phyloP scores from a whole-genome alignment of 805 yeast genomes.

The Ogataea thermomethanolica region DNA sequence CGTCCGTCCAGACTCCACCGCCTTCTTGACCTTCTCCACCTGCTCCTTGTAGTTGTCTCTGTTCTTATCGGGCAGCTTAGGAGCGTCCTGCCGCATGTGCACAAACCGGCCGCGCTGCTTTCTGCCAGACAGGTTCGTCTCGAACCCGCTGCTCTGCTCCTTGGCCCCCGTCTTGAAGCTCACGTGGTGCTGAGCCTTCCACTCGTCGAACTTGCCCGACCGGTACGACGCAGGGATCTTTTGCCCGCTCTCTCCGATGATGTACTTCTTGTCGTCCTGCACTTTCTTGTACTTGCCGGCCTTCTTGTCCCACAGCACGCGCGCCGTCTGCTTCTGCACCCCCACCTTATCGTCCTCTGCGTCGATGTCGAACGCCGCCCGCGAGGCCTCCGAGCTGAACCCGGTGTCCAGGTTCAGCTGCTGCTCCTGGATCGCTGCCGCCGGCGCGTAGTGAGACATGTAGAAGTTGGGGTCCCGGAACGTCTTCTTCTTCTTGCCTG shows the following conservation, averaged over 20 bases:
- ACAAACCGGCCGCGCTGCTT: conserved; percentile 50
- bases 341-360: conserved; percentile 66
- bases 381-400: conserved; percentile 79
- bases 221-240: conserved; percentile 86
- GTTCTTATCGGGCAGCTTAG: conserved; percentile 83
- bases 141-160: conserved; percentile 39
- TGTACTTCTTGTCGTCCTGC: conserved; percentile 80
- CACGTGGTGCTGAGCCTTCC: conserved; percentile 73
- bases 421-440: conserved; percentile 73
- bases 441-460: conserved; percentile 87
- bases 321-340: conserved; percentile 60
- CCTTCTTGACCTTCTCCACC: conserved; percentile 76
- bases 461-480: conserved; percentile 77
- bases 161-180: conserved; percentile 51
- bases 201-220: conserved; percentile 87
- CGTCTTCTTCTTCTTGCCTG: conserved; percentile 38
- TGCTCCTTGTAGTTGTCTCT: conserved; percentile 85
- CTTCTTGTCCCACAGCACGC: conserved; percentile 89
- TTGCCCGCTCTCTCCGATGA: conserved; percentile 93
- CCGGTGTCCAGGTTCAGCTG: conserved; percentile 58
- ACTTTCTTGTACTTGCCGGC: conserved; percentile 84
- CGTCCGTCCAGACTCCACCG: conserved; percentile 66
- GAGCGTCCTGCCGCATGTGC: conserved; percentile 75
- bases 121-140: conserved; percentile 35
- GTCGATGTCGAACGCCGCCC: conserved; percentile 80